Percentiles rank a stretch among this genome's conserved stretches.
Conservation (phyloP, 345 rosid species). For the Crucihimalaya himalaica region DNA sequence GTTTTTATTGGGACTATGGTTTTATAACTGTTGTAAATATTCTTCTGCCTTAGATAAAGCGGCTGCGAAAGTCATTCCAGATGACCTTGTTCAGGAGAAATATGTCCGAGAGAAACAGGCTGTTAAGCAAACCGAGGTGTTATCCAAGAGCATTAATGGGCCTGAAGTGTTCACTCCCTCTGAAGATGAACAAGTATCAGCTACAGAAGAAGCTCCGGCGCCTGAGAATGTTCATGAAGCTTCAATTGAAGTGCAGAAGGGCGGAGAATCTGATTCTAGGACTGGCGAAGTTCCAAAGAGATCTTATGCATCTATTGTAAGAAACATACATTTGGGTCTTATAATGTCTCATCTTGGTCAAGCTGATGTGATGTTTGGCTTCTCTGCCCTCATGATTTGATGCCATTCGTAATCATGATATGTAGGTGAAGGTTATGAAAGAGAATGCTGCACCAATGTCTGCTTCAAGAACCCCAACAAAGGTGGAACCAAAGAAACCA, state of each 20-base stretch:
- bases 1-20: background rate
- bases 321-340: slow-evolving; percentile 25
- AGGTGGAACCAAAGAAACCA: slow-evolving; percentile 57
- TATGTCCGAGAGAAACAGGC: slow-evolving; percentile 45
- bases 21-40: background rate
- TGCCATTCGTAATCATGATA: slow-evolving; percentile 13
- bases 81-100: slow-evolving; percentile 35
- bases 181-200: slow-evolving; percentile 47
- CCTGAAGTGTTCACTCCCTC: slow-evolving; percentile 44
- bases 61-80: slow-evolving; percentile 24
- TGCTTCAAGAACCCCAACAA: slow-evolving; percentile 50
- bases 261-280: slow-evolving; percentile 51
- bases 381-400: background rate
- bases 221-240: slow-evolving; percentile 69
- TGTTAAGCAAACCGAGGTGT: slow-evolving; percentile 43
- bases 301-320: slow-evolving; percentile 94
- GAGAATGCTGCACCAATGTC: slow-evolving; percentile 56
- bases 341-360: slow-evolving; percentile 5
- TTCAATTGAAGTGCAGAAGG: slow-evolving; percentile 47
- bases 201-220: slow-evolving; percentile 42
- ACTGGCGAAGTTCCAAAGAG: slow-evolving; percentile 75
- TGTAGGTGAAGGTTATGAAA: slow-evolving; percentile 79
- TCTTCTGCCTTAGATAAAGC: slow-evolving; percentile 37
- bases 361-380: background rate
- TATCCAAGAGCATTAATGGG: slow-evolving; percentile 44